A percentile compares a stretch with the other conserved stretches of the same genome.
Evolutionary conservation across 73 alveolate genomes (phyloP).

Genomic region (Tetrahymena borealis): DNA sequence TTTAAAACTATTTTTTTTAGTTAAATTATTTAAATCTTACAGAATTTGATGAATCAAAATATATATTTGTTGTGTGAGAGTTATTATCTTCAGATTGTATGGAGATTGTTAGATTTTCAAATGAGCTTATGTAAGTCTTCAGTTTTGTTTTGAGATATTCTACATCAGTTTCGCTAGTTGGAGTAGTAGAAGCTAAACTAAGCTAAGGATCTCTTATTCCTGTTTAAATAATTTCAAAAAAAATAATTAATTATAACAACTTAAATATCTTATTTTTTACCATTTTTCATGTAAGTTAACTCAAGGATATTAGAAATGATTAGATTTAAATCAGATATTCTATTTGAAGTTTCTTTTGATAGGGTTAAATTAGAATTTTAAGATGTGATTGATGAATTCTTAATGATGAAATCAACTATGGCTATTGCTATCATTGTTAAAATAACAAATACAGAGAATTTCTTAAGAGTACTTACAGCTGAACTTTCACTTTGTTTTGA

Average conservation of each 20-base stretch:
- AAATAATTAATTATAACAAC: not conserved
- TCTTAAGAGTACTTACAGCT: not conserved
- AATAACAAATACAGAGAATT: not conserved
- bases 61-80: not conserved
- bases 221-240: not conserved
- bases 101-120: not conserved
- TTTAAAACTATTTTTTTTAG: not conserved
- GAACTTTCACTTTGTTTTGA: not conserved
- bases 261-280: not conserved
- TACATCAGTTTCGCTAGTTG: not conserved
- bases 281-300: not conserved
- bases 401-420: not conserved
- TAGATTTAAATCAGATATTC: not conserved
- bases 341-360: not conserved
- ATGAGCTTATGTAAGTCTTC: not conserved
- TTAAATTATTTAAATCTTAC: too few relatives aligned
- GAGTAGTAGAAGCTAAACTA: not conserved
- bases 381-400: not conserved
- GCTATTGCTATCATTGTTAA: not conserved
- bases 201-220: not conserved
- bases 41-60: not conserved
- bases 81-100: not conserved
- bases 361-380: not conserved
- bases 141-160: not conserved
- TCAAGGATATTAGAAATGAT: not conserved